phyloP scores from a whole-genome alignment of 768 basidiomycete genomes.

The Cystobasidium tubakii region DNA sequence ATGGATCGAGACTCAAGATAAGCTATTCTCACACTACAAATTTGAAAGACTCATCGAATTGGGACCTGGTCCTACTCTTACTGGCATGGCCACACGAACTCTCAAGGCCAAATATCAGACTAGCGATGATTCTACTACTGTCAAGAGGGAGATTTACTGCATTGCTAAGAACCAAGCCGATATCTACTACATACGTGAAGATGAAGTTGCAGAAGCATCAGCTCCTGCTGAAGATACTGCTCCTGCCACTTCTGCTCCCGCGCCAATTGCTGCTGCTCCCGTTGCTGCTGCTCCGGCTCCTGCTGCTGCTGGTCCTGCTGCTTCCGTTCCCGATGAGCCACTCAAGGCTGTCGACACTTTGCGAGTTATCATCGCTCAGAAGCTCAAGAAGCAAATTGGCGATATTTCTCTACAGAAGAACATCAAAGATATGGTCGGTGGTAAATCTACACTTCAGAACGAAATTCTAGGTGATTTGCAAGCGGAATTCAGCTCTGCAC shows the following conservation, averaged over 20 bases:
- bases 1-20: conserved; percentile 98
- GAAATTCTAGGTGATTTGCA: conserved; percentile 96
- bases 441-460: conserved; percentile 97
- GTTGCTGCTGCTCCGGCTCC: conserved; percentile 50
- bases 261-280: conserved; percentile 51
- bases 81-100: conserved; percentile 86
- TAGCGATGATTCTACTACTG: conserved; percentile 75
- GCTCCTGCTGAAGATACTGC: conserved; percentile 52
- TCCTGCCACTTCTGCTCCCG: conserved; percentile 51
- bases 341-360: conserved; percentile 86
- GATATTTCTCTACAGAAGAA: conserved; percentile 87
- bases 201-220: conserved; percentile 60
- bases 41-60: conserved; percentile 94
- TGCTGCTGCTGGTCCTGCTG: conserved; percentile 57
- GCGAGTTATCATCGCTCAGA: conserved; percentile 84
- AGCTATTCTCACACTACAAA: conserved; percentile 73
- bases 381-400: conserved; percentile 87
- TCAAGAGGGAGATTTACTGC: conserved; percentile 74
- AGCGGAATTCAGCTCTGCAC: conserved; percentile 86
- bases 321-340: conserved; percentile 79
- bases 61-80: conserved; percentile 91
- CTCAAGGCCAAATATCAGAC: conserved; percentile 77
- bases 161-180: conserved; percentile 93
- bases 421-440: conserved; percentile 96
- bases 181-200: conserved; percentile 96